phyloP scores from a whole-genome alignment of 2,329 filamentous ascomycete genomes.

The Trichoderma citrinoviride region DNA sequence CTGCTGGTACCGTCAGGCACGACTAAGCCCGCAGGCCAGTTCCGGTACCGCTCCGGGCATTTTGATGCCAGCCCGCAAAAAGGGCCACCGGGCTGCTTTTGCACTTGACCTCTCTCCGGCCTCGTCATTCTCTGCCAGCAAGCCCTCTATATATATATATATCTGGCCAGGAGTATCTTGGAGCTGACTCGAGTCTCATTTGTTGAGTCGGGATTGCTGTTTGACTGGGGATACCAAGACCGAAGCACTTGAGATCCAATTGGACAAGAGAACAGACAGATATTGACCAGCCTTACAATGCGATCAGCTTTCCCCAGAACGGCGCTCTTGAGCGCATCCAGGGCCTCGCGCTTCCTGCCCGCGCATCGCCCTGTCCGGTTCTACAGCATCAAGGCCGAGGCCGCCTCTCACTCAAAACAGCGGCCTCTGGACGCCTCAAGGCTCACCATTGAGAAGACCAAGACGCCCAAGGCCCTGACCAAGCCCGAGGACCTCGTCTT shows the following conservation, averaged over 20 bases:
- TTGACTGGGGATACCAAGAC: no score
- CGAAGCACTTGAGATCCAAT: not conserved
- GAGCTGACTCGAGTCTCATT: no score
- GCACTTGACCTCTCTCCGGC: not conserved
- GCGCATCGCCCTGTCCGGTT: slow-evolving; percentile 33
- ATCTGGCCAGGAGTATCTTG: not conserved
- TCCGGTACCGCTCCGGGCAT: slow-evolving; percentile 22
- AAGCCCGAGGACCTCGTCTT: slow-evolving; percentile 84
- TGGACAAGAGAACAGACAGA: not conserved
- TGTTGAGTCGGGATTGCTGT: no score
- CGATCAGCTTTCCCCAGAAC: slow-evolving; percentile 34
- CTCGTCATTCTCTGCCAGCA: not conserved
- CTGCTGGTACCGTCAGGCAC: not conserved
- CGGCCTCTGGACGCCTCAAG: slow-evolving; percentile 73
- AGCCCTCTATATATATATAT: not conserved
- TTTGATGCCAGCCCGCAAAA: not conserved
- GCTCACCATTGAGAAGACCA: slow-evolving; percentile 71
- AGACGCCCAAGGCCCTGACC: slow-evolving; percentile 68
- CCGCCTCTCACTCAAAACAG: slow-evolving; percentile 52
- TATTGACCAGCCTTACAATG: slow-evolving; percentile 26
- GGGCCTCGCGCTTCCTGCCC: slow-evolving; percentile 38
- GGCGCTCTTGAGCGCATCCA: slow-evolving; percentile 36
- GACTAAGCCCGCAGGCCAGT: slow-evolving; percentile 16
- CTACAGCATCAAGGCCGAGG: slow-evolving; percentile 55
- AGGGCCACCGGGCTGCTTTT: not conserved